phyloP scores from a whole-genome alignment of 371 early-diverging fungal genomes.

The Globomyces sp. region DNA sequence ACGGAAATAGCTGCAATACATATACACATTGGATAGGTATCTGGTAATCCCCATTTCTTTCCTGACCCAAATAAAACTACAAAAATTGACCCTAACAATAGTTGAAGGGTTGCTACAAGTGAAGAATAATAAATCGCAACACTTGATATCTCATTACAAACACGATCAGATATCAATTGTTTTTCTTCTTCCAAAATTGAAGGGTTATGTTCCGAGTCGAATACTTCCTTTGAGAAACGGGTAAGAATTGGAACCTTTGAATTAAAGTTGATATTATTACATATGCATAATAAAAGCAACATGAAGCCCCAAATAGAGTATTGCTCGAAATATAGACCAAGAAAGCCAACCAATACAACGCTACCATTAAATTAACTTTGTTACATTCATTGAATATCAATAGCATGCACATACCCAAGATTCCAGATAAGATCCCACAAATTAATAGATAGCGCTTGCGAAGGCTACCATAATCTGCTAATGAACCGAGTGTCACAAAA shows the following conservation, averaged over 20 bases:
- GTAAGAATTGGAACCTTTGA: conserved; percentile 50
- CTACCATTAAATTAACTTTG: background rate
- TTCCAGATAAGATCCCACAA: conserved; percentile 43
- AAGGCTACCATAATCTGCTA: conserved; percentile 62
- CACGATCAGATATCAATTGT: conserved; percentile 18
- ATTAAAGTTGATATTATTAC: too few relatives aligned
- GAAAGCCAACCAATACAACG: conserved; percentile 42
- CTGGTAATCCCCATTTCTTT: conserved; percentile 13
- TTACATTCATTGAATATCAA: conserved; percentile 12
- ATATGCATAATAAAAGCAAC: conserved; percentile 58
- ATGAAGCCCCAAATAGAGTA: conserved; percentile 50
- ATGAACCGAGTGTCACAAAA: conserved; percentile 57
- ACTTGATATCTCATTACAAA: conserved; percentile 50
- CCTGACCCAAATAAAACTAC: conserved; percentile 31
- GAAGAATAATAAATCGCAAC: conserved; percentile 50
- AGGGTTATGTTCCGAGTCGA: conserved; percentile 7
- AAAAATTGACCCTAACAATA: conserved; percentile 48
- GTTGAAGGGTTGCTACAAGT: conserved; percentile 40
- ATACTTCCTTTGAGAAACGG: conserved; percentile 35
- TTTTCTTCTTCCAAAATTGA: background rate
- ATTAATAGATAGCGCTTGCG: conserved; percentile 53
- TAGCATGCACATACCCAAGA: conserved; percentile 27
- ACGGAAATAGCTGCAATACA: conserved; percentile 51
- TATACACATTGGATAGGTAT: conserved; percentile 48
- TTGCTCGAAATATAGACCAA: conserved; percentile 46